Evolutionary conservation across 1,139 yeast species (phyloP), one percentile per base, ranked within the genome.

Genomic region (Scheffersomyces cryptocercus): DNA sequence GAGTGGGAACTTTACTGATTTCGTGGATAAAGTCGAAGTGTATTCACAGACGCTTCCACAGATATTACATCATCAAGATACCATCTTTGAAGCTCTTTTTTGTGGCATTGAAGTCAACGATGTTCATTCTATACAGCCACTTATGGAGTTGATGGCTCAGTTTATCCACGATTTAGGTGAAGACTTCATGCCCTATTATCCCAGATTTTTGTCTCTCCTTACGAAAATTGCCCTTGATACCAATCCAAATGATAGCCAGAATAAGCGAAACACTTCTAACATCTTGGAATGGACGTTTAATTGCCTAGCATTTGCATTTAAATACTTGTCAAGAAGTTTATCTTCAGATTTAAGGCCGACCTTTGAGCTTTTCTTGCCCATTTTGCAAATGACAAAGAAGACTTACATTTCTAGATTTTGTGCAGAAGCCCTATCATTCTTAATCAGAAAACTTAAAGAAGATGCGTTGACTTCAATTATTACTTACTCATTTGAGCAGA

Each of bases 91-190:
- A 2, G 59, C 77, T 4, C 68, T 93, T 34, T 67, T 70, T 35
- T 55, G 58, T 8, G 79, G 82, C 48, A 77, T 86, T 28, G 57
- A 64, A 24, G 64, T 67, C 36, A 81, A 82, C 50, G 96, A 91
- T 60, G 74, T 77, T 28, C 70, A 85, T 46, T 84, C 97, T 1
- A 67, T 88, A 39, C 95, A 91, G 61, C 93, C 98, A 4, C 62
- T 89, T 35, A 65, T 90, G 37, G 99, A 93, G 58, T 69, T 90
- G 38, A 63, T 89, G 35, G 79, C 96, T 0, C 96, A 90, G 59
- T 86, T 95, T 55, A 84, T 91, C 37, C 97, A 89, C 56, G 99
- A 93, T 68, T 70, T 93, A 50, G 98, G 98, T 5, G 85, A 93
- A 1, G 99, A 93, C 55, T 93, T 90, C 58, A 77, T 89, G 71